phyloP scores from a whole-genome alignment of 768 basidiomycete species.

The Pleurotus eryngii region DNA sequence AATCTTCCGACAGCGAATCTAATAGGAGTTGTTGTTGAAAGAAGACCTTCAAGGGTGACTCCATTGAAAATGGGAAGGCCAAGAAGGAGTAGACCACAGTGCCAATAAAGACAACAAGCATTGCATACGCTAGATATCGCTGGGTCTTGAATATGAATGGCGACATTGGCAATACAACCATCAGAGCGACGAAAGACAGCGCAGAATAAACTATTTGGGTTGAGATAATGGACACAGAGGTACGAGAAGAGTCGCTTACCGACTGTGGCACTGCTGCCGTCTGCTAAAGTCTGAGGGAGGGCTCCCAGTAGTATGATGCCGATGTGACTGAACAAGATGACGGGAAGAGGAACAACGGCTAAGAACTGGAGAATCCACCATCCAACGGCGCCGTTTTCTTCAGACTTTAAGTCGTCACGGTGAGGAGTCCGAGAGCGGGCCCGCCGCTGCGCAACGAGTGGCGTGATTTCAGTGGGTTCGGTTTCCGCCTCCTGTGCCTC shows the following conservation, averaged over 20 bases:
- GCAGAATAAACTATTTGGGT: conserved; percentile 44
- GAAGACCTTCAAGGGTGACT: conserved; percentile 64
- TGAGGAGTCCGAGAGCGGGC: background rate
- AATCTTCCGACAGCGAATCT: conserved; percentile 20
- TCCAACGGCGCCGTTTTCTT: conserved; percentile 25
- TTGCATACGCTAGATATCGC: conserved; percentile 20
- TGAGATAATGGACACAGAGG: background rate
- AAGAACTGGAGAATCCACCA: conserved; percentile 63
- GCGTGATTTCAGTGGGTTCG: conserved; percentile 54
- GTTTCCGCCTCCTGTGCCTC: conserved; percentile 23
- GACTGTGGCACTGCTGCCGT: conserved; percentile 49
- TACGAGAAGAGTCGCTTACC: conserved; percentile 35
- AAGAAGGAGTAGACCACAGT: conserved; percentile 41
- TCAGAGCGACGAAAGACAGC: conserved; percentile 41
- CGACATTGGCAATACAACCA: conserved; percentile 56
- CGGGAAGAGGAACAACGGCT: conserved; percentile 49
- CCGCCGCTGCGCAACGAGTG: conserved; percentile 35
- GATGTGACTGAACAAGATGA: conserved; percentile 52
- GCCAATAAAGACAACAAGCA: conserved; percentile 38
- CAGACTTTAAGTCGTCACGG: background rate
- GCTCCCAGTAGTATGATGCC: conserved; percentile 42
- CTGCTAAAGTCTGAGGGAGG: conserved; percentile 55
- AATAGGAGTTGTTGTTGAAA: conserved; percentile 64
- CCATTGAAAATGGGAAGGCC: conserved; percentile 59
- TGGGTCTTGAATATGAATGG: conserved; percentile 61